Conservation (phyloP, 768 basidiomycete genomes). For the Asterophora parasitica region DNA sequence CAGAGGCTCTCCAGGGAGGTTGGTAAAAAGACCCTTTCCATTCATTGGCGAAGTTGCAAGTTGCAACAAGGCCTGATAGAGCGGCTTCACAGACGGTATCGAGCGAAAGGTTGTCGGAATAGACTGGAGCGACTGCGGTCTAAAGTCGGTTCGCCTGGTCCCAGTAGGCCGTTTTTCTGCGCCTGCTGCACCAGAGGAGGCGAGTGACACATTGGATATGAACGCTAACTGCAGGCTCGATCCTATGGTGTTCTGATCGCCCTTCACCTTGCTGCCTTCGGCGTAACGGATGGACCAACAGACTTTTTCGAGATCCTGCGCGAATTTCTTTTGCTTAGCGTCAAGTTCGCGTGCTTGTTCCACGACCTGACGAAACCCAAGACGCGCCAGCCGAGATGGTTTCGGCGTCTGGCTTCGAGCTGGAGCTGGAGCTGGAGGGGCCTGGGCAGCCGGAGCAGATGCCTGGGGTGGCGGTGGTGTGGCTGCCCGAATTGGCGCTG, state of each 20-base stretch:
- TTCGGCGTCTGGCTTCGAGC: constrained; percentile 38
- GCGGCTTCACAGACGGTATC: constrained; percentile 35
- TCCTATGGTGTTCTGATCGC: constrained; percentile 23
- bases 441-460: constrained; percentile 15
- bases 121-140: constrained; percentile 41
- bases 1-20: constrained; percentile 52
- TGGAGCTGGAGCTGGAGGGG: constrained; percentile 19
- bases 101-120: constrained; percentile 22
- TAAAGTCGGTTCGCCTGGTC: constrained; percentile 29
- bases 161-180: constrained; percentile 12
- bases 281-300: constrained; percentile 49
- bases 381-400: constrained; percentile 43
- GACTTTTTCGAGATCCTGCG: constrained; percentile 51
- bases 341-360: constrained; percentile 57
- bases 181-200: constrained; percentile 19
- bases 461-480: constrained; percentile 23
- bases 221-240: constrained; percentile 39
- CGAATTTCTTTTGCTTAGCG: constrained; percentile 44
- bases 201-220: constrained; percentile 33
- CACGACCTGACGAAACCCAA: constrained; percentile 62
- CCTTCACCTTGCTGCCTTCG: constrained; percentile 28
- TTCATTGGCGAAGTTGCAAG: constrained; percentile 32
- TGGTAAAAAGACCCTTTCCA: constrained; percentile 20
- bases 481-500: constrained; percentile 20
- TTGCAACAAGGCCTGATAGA: constrained; percentile 44